phyloP scores from a whole-genome alignment of 1,139 yeast genomes.

The Taiozyma sp. region DNA sequence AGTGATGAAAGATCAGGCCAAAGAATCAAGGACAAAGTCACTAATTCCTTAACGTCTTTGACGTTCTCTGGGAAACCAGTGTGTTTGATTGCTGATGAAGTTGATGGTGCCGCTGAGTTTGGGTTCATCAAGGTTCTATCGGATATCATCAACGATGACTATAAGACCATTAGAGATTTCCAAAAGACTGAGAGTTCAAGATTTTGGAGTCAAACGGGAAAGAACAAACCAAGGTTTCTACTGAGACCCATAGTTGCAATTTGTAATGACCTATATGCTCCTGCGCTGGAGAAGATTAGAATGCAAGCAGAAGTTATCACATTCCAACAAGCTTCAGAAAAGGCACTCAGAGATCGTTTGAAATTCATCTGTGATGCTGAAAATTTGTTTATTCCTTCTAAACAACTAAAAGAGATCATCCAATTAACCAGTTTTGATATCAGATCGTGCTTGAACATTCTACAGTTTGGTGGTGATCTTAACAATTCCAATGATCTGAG shows the following conservation, averaged over 20 bases:
- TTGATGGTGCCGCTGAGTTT: conserved; percentile 82
- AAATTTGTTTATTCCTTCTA: conserved; percentile 31
- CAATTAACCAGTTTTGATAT: conserved; percentile 79
- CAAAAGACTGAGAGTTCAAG: conserved; percentile 16
- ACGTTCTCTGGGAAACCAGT: conserved; percentile 64
- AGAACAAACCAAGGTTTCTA: conserved; percentile 38
- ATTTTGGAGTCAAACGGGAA: conserved; percentile 21
- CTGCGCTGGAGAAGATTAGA: conserved; percentile 68
- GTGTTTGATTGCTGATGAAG: conserved; percentile 71
- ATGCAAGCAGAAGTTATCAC: conserved; percentile 67
- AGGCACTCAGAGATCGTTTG: conserved; percentile 43
- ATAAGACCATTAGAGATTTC: conserved; percentile 37
- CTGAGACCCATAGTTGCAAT: conserved; percentile 87
- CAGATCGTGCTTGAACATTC: conserved; percentile 76
- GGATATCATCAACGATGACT: conserved; percentile 60
- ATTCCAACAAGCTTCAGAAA: conserved; percentile 56
- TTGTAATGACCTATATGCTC: conserved; percentile 81
- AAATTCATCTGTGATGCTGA: conserved; percentile 48
- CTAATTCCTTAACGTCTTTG: conserved; percentile 64
- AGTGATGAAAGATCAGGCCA: conserved; percentile 74
- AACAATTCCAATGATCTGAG: conserved; percentile 21
- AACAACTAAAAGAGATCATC: conserved; percentile 51
- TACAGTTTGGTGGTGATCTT: conserved; percentile 54
- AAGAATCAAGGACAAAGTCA: conserved; percentile 55
- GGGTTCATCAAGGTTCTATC: conserved; percentile 72